These are phyloP conservation scores for Pelargonium nanum DNA, from an alignment of 345 rosid species.

Conservation along the genomic window DNA sequence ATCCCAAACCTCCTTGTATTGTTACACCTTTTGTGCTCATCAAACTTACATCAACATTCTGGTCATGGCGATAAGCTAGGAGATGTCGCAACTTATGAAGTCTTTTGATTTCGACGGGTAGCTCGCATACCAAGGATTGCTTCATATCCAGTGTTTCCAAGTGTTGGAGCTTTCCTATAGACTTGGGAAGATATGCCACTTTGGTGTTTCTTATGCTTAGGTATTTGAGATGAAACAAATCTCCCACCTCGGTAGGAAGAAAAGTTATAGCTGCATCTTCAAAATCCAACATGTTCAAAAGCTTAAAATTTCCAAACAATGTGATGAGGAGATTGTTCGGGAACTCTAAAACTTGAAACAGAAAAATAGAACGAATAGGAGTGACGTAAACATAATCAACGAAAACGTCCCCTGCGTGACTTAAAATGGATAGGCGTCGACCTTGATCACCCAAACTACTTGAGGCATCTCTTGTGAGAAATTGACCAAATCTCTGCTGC, in stretches of 20 bases:
- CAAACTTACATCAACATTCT: no score
- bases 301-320: background rate
- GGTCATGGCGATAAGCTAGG: background rate
- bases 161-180: conserved; percentile 7
- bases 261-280: background rate
- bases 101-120: conserved; percentile 6
- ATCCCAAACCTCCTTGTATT: background rate
- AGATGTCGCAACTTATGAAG: conserved; percentile 2
- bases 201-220: conserved; percentile 3
- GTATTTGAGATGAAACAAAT: conserved; percentile 5
- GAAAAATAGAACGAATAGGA: no score
- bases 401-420: no score
- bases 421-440: no score
- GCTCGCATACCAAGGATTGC: background rate
- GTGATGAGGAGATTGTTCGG: background rate
- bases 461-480: background rate
- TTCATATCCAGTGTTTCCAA: conserved; percentile 9
- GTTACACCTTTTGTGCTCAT: background rate
- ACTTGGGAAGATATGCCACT: conserved; percentile 4
- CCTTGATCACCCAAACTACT: no score
- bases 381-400: no score
- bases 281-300: conserved; percentile 1
- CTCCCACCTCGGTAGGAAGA: conserved; percentile 4
- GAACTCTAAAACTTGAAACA: background rate
- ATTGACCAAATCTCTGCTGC: background rate